A percentile compares a stretch with the other conserved stretches of the same genome.
phyloP scores from a whole-genome alignment of 31 red algal genomes.

The Asparagopsis taxiformis region DNA sequence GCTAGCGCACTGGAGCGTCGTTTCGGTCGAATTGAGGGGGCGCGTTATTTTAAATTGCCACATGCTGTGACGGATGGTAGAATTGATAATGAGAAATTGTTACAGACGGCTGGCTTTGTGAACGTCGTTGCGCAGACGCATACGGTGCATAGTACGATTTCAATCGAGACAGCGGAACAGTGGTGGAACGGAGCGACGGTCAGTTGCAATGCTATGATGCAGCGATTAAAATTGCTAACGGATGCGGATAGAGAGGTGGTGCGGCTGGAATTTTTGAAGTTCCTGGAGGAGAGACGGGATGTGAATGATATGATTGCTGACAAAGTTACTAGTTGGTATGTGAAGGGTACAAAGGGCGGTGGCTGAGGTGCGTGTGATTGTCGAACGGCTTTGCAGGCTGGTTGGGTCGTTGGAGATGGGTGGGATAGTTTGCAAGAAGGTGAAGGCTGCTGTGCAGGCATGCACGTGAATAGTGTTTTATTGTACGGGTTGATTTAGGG shows the following conservation, averaged over 20 bases:
- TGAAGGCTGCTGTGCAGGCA: no score
- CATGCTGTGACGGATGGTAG: slow-evolving; percentile 24
- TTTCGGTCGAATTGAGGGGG: slow-evolving; percentile 1
- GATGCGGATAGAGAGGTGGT: neutral
- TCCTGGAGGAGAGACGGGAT: slow-evolving; percentile 15
- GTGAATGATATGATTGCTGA: slow-evolving; percentile 16
- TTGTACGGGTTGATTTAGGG: no score
- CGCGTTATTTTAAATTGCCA: slow-evolving; percentile 21
- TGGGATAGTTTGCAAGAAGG: no score
- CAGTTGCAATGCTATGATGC: slow-evolving; percentile 20
- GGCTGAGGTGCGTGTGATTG: neutral
- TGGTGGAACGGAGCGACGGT: slow-evolving; percentile 27
- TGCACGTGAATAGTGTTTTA: no score
- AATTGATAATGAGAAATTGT: slow-evolving; percentile 14
- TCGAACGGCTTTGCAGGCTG: neutral
- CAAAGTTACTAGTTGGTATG: slow-evolving; percentile 39
- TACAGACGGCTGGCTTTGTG: slow-evolving; percentile 38
- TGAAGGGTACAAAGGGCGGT: slow-evolving; percentile 11
- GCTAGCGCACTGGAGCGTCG: slow-evolving; percentile 7
- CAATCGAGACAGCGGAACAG: slow-evolving; percentile 8
- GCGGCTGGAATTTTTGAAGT: slow-evolving; percentile 7
- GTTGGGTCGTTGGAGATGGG: neutral
- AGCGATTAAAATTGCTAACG: neutral
- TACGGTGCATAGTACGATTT: slow-evolving; percentile 1
- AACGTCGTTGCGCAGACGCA: slow-evolving; percentile 4